Evolutionary conservation across 2,329 filamentous ascomycete species (phyloP).

Genomic region (Didymosphaeria variabile): DNA sequence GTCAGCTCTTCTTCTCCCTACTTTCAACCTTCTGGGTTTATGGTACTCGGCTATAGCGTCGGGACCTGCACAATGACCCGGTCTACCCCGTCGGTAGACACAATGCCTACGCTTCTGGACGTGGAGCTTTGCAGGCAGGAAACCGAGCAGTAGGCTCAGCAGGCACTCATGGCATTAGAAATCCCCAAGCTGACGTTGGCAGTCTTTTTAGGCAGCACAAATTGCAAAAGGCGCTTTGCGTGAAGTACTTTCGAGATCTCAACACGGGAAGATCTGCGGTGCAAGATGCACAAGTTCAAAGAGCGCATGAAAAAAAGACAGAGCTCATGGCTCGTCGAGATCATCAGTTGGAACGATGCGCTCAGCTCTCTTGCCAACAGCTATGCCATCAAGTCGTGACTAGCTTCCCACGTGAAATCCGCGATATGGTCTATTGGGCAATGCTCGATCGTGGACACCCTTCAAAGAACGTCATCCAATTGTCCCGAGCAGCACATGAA

Average conservation of each 20-base stretch:
- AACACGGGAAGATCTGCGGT: no score
- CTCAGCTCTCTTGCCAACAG: not conserved
- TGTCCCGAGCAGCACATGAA: not conserved
- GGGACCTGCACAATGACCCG: not conserved
- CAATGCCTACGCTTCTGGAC: not conserved
- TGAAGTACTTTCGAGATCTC: no score
- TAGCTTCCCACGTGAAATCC: not conserved
- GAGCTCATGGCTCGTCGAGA: not conserved
- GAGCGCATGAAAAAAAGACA: not conserved
- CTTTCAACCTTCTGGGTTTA: not conserved
- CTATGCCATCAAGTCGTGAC: not conserved
- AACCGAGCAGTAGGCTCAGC: not conserved
- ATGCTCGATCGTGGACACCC: slow-evolving; percentile 1
- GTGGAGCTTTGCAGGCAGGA: not conserved
- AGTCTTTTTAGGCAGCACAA: not conserved
- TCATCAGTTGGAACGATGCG: not conserved
- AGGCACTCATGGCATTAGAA: not conserved
- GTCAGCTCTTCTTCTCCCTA: not conserved
- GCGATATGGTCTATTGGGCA: slow-evolving; percentile 5
- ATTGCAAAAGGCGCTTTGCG: not conserved
- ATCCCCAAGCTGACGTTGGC: not conserved
- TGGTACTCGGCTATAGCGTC: not conserved
- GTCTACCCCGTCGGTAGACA: not conserved
- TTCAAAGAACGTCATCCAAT: not conserved
- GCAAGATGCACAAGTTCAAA: no score